Evolutionary conservation across 169 alveolate genomes (phyloP).

Genomic region (Plasmodium vivax): DNA sequence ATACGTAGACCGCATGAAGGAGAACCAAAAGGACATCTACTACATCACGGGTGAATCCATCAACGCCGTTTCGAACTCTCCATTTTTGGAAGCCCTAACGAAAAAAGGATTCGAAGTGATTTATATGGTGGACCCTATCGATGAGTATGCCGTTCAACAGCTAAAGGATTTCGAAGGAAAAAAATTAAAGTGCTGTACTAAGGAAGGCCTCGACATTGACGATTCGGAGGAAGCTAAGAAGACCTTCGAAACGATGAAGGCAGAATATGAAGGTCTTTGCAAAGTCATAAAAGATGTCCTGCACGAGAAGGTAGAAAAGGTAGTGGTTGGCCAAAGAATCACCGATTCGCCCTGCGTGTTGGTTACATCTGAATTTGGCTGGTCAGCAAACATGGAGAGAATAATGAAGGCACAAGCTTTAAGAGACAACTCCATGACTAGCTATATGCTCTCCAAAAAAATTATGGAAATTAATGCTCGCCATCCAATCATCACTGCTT

Average conservation of each 20-base stretch:
- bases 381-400: constrained; percentile 99
- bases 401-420: constrained; percentile 99
- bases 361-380: constrained; percentile 99
- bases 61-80: constrained; percentile 96
- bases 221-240: constrained; percentile 98
- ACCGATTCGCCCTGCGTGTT: constrained; percentile 99
- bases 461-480: constrained; percentile 99
- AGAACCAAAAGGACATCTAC: constrained; percentile 98
- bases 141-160: constrained; percentile 99
- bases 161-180: constrained; percentile 98
- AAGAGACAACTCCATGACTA: constrained; percentile 97
- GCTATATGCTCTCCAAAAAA: constrained; percentile 97
- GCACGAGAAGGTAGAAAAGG: constrained; percentile 99
- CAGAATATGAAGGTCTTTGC: constrained; percentile 97
- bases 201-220: constrained; percentile 97
- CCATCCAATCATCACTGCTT: constrained; percentile 97
- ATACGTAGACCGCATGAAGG: constrained; percentile 99
- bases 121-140: constrained; percentile 99
- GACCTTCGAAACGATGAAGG: constrained; percentile 96
- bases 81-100: constrained; percentile 98
- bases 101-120: constrained; percentile 98
- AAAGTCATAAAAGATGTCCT: constrained; percentile 98
- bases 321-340: constrained; percentile 95
- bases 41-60: constrained; percentile 99
- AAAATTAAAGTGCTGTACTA: constrained; percentile 97